A percentile compares a stretch with the other conserved stretches of the same genome.
phyloP scores from a whole-genome alignment of 1,284 basidiomycete species.

The Heterobasidion parviporum region DNA sequence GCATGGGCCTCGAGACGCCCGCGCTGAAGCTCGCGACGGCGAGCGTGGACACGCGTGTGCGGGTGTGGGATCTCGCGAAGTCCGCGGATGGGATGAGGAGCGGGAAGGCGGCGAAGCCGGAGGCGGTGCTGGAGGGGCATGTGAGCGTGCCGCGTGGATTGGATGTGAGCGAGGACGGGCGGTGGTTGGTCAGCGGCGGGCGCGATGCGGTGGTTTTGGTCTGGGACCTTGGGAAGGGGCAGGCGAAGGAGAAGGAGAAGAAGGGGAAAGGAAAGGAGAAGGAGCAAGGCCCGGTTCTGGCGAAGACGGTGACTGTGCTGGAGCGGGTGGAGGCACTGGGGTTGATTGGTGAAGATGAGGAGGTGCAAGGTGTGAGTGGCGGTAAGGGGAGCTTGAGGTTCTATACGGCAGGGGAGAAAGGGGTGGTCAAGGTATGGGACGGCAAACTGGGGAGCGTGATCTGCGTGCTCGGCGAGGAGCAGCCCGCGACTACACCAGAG shows the following conservation, averaged over 20 bases:
- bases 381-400: slow-evolving; percentile 44
- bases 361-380: slow-evolving; percentile 33
- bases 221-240: slow-evolving; percentile 59
- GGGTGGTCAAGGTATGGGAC: slow-evolving; percentile 80
- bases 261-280: slow-evolving; percentile 46
- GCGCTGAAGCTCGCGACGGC: slow-evolving; percentile 84
- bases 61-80: slow-evolving; percentile 78
- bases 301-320: slow-evolving; percentile 81
- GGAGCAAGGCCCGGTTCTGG: slow-evolving; percentile 41
- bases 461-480: slow-evolving; percentile 51
- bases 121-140: slow-evolving; percentile 82
- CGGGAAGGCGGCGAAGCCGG: slow-evolving; percentile 56
- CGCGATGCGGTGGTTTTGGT: slow-evolving; percentile 86
- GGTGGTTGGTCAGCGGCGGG: slow-evolving; percentile 83
- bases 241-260: slow-evolving; percentile 20
- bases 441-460: slow-evolving; percentile 56
- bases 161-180: slow-evolving; percentile 77
- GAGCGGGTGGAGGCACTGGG: slow-evolving; percentile 88
- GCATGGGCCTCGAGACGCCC: slow-evolving; percentile 32
- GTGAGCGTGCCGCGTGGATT: slow-evolving; percentile 86
- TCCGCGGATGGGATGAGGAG: slow-evolving; percentile 42
- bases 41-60: slow-evolving; percentile 81
- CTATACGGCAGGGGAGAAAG: slow-evolving; percentile 88
- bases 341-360: slow-evolving; percentile 47
- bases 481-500: slow-evolving; percentile 30